Evolutionary conservation across 2,329 filamentous ascomycete species (phyloP), one percentile per base, ranked within the genome.

Genomic region (Aspergillus hortae): DNA sequence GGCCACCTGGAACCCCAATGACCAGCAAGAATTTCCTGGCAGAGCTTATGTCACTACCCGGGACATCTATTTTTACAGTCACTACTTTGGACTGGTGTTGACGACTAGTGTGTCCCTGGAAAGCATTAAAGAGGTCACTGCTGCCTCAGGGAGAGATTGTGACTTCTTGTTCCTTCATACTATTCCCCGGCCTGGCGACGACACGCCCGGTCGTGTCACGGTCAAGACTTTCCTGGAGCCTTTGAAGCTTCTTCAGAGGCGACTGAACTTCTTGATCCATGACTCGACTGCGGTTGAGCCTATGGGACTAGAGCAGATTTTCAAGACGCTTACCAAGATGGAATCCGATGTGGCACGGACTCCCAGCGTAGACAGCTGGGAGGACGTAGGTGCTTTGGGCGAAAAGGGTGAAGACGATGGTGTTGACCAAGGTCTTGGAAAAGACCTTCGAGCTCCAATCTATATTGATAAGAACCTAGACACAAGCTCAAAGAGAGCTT

Each of bases 181-280:
- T 48, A 85, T 87, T 62, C 80, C 86, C 45, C 77, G 76, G 41
- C 81, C 81, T 49, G 82, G 83, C 52, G 82, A 80, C 54, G 78
- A 80, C 41, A 85, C 82, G 11, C 86, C 86, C 44, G 85, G 86
- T 3, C 81, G 90, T 48, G 83, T 97, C 53, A 92, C 89, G 0
- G 84, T 99, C 66, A 97, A 96, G 74, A 89, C 90, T 0, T 99
- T 96, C 75, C 77, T 99, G 21, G 92, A 97, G 61, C 88, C 94
- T 21, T 77, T 96, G 41, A 83, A 84, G 56, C 79, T 97, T 5
- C 80, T 99, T 4, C 89, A 96, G 64, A 82, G 86, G 44, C 85
- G 94, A 15, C 77, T 99, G 14, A 95, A 95, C 66, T 88, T 90
- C 56, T 74, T 99, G 25, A 85, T 97, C 3, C 88, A 89, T 62